Evolutionary conservation across 805 yeast genomes (phyloP).

Genomic region (Metschnikowia borealis): DNA sequence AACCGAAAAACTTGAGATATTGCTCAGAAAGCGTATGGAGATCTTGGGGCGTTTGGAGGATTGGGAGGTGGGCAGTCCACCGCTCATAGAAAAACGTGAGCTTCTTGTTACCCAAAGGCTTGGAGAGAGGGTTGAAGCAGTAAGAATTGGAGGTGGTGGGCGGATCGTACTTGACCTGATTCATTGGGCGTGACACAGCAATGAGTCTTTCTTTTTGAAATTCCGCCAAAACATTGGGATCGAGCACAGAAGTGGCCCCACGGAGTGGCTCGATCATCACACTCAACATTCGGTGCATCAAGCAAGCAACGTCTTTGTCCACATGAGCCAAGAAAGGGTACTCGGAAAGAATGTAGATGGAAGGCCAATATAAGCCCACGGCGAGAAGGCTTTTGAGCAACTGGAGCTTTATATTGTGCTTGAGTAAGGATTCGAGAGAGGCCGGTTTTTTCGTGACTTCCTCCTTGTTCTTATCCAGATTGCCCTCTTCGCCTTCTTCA

Average conservation of each 20-base stretch:
- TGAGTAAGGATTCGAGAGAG: conserved; percentile 18
- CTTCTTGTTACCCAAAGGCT: conserved; percentile 21
- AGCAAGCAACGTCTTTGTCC: conserved; percentile 44
- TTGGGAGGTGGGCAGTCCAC: conserved; percentile 46
- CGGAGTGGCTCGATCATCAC: conserved; percentile 49
- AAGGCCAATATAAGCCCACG: conserved; percentile 60
- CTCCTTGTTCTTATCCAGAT: neutral
- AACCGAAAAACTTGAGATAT: conserved; percentile 52
- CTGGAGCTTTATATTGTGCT: conserved; percentile 25
- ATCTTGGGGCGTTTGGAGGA: conserved; percentile 36
- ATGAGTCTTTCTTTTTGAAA: conserved; percentile 22
- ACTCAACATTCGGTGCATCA: conserved; percentile 49
- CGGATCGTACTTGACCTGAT: conserved; percentile 26
- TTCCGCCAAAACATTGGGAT: conserved; percentile 16
- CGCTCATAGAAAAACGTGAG: conserved; percentile 41
- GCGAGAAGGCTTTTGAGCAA: conserved; percentile 52
- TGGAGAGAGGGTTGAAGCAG: conserved; percentile 30
- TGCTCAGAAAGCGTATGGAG: conserved; percentile 47
- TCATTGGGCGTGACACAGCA: conserved; percentile 25
- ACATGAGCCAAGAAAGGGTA: conserved; percentile 60
- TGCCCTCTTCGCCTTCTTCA: conserved; percentile 54
- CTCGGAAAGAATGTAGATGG: conserved; percentile 52
- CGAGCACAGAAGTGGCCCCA: conserved; percentile 19
- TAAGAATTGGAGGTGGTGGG: conserved; percentile 17
- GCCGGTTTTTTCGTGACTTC: conserved; percentile 8